These are phyloP conservation scores for Raphanus hybrid DNA, from an alignment of 441 rosid genomes.

Conservation along the genomic window DNA sequence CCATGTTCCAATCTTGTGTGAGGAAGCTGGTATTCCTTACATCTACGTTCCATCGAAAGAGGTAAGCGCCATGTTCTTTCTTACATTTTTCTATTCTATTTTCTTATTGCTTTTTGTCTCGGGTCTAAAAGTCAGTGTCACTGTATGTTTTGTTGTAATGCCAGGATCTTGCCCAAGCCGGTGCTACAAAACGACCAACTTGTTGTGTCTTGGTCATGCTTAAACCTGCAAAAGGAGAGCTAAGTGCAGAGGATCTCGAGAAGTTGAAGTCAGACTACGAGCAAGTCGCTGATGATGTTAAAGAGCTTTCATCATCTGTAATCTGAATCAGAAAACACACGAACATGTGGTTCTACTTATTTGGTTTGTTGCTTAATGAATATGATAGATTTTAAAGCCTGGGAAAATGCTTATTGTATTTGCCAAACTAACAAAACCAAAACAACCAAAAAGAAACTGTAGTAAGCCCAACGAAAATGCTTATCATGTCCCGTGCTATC, in stretches of 20 bases:
- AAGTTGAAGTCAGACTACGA: constrained; percentile 63
- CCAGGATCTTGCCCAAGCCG: constrained; percentile 87
- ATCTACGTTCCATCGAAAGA: constrained; percentile 90
- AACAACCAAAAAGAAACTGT: too few relatives aligned
- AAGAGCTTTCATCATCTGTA: constrained; percentile 63
- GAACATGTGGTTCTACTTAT: constrained; percentile 22
- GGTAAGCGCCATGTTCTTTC: constrained; percentile 46
- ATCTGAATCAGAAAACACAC: constrained; percentile 38
- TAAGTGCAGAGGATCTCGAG: constrained; percentile 60
- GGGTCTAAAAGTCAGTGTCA: not conserved
- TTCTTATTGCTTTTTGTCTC: not conserved
- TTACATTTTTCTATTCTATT: not conserved
- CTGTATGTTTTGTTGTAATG: constrained; percentile 1
- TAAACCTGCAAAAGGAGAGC: constrained; percentile 77
- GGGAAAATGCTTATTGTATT: too few relatives aligned
- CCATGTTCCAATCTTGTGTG: constrained; percentile 58
- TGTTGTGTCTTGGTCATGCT: constrained; percentile 81
- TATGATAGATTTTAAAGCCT: not conserved
- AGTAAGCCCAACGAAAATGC: too few relatives aligned
- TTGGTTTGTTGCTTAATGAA: not conserved
- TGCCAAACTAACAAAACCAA: too few relatives aligned
- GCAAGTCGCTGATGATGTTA: constrained; percentile 63
- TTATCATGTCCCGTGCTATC: too few relatives aligned
- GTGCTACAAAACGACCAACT: constrained; percentile 84
- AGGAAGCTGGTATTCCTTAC: constrained; percentile 49